phyloP scores from a whole-genome alignment of 164 flowering plant genomes.

The Vitis rotundifolia region DNA sequence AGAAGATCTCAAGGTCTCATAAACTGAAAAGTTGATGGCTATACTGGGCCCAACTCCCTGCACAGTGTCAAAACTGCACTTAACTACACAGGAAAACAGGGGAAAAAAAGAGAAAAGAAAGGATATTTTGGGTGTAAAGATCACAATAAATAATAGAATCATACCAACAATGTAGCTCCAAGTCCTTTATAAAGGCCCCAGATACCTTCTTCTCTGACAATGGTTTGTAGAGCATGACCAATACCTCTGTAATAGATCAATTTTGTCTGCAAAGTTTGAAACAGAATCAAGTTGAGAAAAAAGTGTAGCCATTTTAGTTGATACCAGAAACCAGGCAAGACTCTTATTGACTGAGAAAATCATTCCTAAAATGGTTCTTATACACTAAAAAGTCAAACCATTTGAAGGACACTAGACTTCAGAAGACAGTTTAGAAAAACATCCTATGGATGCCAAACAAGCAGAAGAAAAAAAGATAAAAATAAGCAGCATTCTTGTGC shows the following conservation, averaged over 20 bases:
- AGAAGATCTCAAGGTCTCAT: constrained; percentile 55
- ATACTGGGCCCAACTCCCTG: constrained; percentile 78
- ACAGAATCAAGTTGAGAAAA: not conserved
- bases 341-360: too few relatives aligned
- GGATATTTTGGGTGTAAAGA: not conserved
- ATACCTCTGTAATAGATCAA: constrained; percentile 64
- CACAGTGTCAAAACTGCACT: constrained; percentile 7
- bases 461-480: not conserved
- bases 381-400: too few relatives aligned
- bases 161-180: constrained; percentile 66
- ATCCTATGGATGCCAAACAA: not conserved
- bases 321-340: too few relatives aligned
- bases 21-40: constrained; percentile 73
- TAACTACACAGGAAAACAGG: not conserved
- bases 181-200: constrained; percentile 65
- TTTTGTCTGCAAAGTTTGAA: constrained; percentile 48
- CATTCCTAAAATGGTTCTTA: too few relatives aligned
- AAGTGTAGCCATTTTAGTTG: too few relatives aligned
- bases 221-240: constrained; percentile 55
- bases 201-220: constrained; percentile 52
- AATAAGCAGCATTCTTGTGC: not conserved
- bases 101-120: not conserved
- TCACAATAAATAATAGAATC: constrained; percentile 1
- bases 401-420: too few relatives aligned
- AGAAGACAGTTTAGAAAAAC: too few relatives aligned